Base-by-base conservation (phyloP, 2,329 filamentous ascomycete genomes). In the Dryadomyces quercivorus region DNA sequence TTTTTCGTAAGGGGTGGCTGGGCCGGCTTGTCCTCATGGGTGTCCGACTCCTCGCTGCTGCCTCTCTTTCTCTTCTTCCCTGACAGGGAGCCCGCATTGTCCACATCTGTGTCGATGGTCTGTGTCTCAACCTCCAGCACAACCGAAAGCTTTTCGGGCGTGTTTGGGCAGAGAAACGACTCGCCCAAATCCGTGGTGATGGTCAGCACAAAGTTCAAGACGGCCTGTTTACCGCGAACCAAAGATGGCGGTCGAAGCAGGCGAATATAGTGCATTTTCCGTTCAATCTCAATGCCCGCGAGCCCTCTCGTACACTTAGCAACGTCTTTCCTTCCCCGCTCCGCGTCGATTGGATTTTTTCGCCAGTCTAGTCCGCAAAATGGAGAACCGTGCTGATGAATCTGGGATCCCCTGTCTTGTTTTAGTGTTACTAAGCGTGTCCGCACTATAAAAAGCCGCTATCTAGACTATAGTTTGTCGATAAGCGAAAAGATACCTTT, bases 131-230 rank as follows among this genome's bases (percentile, higher is more conserved):
- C 54, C 16, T 66, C 54, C 12, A 62, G 51, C 48, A 63, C 58
- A 15, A 71, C 63, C 10, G 61, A 63, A 3, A 81, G 65, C 15
- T 69, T 66, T n/a, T 80, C 56, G 5, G 75, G 70, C 18, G 64
- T 62, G 15, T 68, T 65, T 0, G 75, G 73, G n/a, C 60, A 66
- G 12, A 81, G 70, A 51, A 78, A 78, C 0, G 75, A 69, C 60
- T 82, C 78, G 36, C 78, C 76, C 1, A 81, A 69, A 56, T 82
- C 78, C 13, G 77, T 81, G 12, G 76, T 79, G 59, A 82, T 73
- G 56, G 76, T 74, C 57, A 82, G 66, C 1, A 78, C 67, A 3
- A 81, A 61, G 50, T 70, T 69, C 8, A 76, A 61, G 18, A 60
- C 66, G 59, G 56, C 59, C 56, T 56, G 61, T 42, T 45, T 51